Base-by-base conservation (phyloP, 1,139 yeast genomes). In the Candida tetrigidarum region DNA sequence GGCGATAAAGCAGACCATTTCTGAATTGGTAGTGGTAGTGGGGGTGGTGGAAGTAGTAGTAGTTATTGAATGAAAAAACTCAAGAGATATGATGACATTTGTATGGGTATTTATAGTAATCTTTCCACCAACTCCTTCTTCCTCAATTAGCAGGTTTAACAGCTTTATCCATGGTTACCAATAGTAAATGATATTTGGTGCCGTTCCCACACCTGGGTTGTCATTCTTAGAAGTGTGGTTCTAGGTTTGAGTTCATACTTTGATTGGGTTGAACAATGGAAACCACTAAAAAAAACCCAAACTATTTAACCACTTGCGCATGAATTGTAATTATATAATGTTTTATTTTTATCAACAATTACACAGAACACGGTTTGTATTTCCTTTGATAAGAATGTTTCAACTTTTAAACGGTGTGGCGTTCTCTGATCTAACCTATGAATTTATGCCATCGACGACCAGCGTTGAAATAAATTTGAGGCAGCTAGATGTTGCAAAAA, bases 1-100 rank as follows among this genome's bases (percentile, higher is more conserved):
- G 22, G 44, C 29, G 20, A 46, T n/a, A 30, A 50, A 23, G 15
- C 46, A 47, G 37, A 49, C 52, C 53, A 50, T 50, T 39, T 19
- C n/a, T 16, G 20, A 4, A 10, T n/a, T n/a, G n/a, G n/a, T n/a
- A n/a, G n/a, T n/a, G n/a, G 34, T 30, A 7, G 20, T 19, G 23
- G 20, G 15, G 18, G 5, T 14, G 12, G 2, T 28, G 12, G 32
- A 15, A 30, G 26, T 9, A 19, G 22, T 19, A 32, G 36, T 35
- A 22, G 11, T 37, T 27, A 23, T 23, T 37, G 18, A 34, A 19
- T 15, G 22, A 9, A 34, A 12, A 12, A 7, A 3, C 8, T 11
- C 12, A 14, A 12, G 11, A 23, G 12, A 11, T 15, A 22, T 18
- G n/a, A 8, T 12, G 35, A 30, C 5, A 30, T 12, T 18, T 11